Base-by-base conservation (phyloP, 2,329 filamentous ascomycete genomes). In the Nothomitra cinnamomea region DNA sequence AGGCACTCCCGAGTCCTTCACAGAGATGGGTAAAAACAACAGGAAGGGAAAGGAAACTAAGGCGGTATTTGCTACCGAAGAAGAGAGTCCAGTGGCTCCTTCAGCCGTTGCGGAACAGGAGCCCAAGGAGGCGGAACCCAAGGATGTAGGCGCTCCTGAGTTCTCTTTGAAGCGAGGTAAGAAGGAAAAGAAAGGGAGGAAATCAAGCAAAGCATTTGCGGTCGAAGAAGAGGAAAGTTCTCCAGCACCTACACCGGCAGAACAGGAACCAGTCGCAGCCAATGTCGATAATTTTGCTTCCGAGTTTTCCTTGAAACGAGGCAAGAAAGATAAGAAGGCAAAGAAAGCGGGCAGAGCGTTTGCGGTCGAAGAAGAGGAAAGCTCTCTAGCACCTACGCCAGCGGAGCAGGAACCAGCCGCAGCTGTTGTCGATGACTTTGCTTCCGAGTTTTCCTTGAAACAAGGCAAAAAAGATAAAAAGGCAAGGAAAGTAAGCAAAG, bases 21-120 rank as follows among this genome's bases (percentile, higher is more conserved):
- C 19, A 8, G 42, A 21, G 3, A 57, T 58, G 41, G 56, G 48
- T 2, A 61, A 65, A 56, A 65, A 63, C 55, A 61, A 64, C 55
- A 65, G 67, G 55, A 63, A 62, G 54, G 22, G 49, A 6, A 58
- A 58, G 40, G 58, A 57, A 47, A 53, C 56, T 21, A 58, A 58
- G 51, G 12, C 47, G 15, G 25, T 21, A 2, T 19, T 47, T 6
- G n/a, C 48, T 36, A 24, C 43, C 15, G 36, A 59, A 52, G 54
- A 50, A 15, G 35, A 52, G 13, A 21, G 19, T 40, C 21, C 15
- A 40, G 42, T 21, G 3, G 2, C 38, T 42, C 38, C 3, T 42
- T 15, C 38, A 15, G 38, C 12, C 15, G 42, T 8, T 13, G 42
- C 42, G 12, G 19, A 21, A 12, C 24, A 8, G 13, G 51, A 50